Evolutionary conservation across 1,139 yeast species (phyloP), one percentile per base, ranked within the genome.

Genomic region (Scheffersomyces stambukii): DNA sequence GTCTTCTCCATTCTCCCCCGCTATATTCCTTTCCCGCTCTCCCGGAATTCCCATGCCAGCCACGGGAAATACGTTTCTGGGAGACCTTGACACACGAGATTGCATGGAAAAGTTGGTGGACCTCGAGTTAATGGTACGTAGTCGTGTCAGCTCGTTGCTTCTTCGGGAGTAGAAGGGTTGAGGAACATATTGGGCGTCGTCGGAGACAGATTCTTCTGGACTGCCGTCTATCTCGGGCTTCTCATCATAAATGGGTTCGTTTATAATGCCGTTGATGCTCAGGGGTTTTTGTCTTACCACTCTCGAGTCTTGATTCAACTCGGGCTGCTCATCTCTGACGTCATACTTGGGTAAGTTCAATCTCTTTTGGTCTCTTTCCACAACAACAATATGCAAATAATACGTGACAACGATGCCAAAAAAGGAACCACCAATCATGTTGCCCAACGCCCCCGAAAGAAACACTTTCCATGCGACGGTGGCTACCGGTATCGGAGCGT

Each of bases 301-400:
- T 54, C 91, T 69, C 3, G 89, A 81, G 49, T 82, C 93, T 60
- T 75, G 67, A 41, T 77, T 78, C 40, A 81, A 57, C 46, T 81
- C 82, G 2, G 93, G 91, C 44, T 81, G 91, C 50, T 81, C 91
- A 54, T 82, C 93, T 42, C 78, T 67, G 29, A 77, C 75, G 21
- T 79, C 88, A 41, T 72, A 81, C 26, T 62, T 58, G 6, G 93
- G 93, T 37, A 82, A 63, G 19, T 75, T 65, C 50, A 81, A 59
- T 29, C 59, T 48, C 39, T 65, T 66, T 50, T 76, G 73, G 54
- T 82, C 93, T 36, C 70, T 56, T 48, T 82, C 93, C 17, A 82
- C 86, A 25, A 77, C 81, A 21, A 71, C 67, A 30, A 82, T 46
- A 48, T 82, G 93, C 41, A 79, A 60, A 45, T 79, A 82, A 71